phyloP scores from a whole-genome alignment of 495 filamentous ascomycete species.

The Xylaria nigripes region DNA sequence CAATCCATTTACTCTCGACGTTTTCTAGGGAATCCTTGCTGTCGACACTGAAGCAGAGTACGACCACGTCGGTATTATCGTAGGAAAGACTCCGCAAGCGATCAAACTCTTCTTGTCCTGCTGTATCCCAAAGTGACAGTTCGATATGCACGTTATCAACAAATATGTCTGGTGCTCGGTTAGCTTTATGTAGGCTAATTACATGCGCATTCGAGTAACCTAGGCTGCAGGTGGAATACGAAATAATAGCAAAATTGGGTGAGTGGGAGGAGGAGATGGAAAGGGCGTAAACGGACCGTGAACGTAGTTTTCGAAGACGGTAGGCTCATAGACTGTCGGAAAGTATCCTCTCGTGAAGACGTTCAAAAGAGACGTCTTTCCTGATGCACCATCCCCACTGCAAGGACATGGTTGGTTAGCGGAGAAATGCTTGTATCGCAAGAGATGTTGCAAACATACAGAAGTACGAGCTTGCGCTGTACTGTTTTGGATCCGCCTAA shows the following conservation, averaged over 20 bases:
- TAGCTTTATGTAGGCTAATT: conserved; percentile 4
- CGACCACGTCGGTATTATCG: conserved; percentile 89
- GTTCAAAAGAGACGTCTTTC: conserved; percentile 94
- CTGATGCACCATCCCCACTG: conserved; percentile 94
- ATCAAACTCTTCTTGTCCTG: conserved; percentile 98
- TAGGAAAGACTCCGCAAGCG: conserved; percentile 90
- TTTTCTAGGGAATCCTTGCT: conserved; percentile 95
- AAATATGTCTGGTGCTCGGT: conserved; percentile 66
- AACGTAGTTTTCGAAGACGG: conserved; percentile 99
- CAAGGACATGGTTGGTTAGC: conserved; percentile 27
- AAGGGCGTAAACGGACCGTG: conserved; percentile 56
- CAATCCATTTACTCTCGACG: conserved; percentile 95
- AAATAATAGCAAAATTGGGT: not conserved
- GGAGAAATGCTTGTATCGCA: not conserved
- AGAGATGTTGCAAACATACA: conserved; percentile 52
- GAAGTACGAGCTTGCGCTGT: conserved; percentile 93
- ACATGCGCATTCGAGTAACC: not conserved
- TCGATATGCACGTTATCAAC: conserved; percentile 96
- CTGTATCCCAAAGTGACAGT: conserved; percentile 95
- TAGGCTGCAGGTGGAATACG: not conserved
- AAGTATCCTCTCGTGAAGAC: conserved; percentile 99
- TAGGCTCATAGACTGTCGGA: conserved; percentile 97
- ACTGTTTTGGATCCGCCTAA: conserved; percentile 64
- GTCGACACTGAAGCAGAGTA: conserved; percentile 97
- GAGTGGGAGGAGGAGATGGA: not conserved